Percentiles rank a stretch among this genome's conserved stretches.
Conservation (phyloP, 495 filamentous ascomycete species). For the Daldinia loculata region DNA sequence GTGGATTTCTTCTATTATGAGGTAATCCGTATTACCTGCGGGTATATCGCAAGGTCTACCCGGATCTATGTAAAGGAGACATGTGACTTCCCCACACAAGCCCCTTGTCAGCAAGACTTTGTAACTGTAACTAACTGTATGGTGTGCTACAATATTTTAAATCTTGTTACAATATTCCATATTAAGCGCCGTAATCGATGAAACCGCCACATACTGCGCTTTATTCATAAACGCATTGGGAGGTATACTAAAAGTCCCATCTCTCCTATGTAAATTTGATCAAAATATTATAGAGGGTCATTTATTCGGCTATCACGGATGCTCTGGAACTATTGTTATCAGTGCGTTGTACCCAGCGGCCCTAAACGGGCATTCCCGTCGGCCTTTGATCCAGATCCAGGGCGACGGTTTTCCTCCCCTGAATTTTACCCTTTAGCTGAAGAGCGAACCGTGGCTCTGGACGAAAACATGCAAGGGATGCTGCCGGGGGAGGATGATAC, state of each 20-base stretch:
- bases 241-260: not conserved
- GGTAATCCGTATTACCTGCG: not conserved
- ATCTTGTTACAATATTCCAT: not conserved
- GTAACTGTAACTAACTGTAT: slow-evolving; percentile 8
- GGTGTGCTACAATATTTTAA: slow-evolving; percentile 1
- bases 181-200: not conserved
- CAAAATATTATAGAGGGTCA: not conserved
- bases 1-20: not conserved
- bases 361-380: slow-evolving; percentile 8
- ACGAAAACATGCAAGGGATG: not conserved
- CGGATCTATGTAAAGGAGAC: not conserved
- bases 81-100: slow-evolving; percentile 5
- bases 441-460: slow-evolving; percentile 3
- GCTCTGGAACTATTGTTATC: not conserved
- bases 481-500: not conserved
- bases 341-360: not conserved
- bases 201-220: not conserved
- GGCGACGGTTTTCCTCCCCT: not conserved
- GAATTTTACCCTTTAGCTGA: not conserved
- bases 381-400: not conserved
- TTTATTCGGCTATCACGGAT: not conserved
- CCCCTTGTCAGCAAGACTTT: slow-evolving; percentile 7
- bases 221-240: not conserved
- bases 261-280: not conserved
- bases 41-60: slow-evolving; percentile 4